Evolutionary conservation across 164 flowering plant genomes (phyloP), one percentile per base, ranked within the genome.

Genomic region (Litsea cubeba): DNA sequence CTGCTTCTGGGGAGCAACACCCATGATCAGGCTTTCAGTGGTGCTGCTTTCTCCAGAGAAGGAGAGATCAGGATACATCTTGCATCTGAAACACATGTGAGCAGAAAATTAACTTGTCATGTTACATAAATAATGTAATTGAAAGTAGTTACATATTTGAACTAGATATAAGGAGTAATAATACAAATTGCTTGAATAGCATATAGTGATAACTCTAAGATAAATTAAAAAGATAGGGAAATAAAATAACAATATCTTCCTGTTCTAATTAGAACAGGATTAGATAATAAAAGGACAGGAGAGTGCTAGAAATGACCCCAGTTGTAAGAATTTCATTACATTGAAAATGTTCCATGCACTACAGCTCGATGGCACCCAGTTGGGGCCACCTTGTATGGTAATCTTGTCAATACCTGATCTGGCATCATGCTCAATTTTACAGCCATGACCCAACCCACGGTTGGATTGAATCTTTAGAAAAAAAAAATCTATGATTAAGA

Each of bases 1-100:
- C 84, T 73, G 24, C 75, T 82, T 88, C 79, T 49, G 62, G 14
- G 92, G 84, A 0, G 88, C 85, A 60, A 86, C 81, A 1, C 89
- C 89, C 7, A 81, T 23, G 60, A 86, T 74, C 50, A 83, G 50
- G 40, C 85, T 77, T 77, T 78, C 83, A 25, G 82, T 72, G 76
- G 78, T 82, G 73, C 40, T 77, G 73, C 30, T 74, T 80, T 86
- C 88, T 7, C 35, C 79, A 65, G 86, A 40, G 77, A 70, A 77
- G 73, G 79, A 65, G 63, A 85, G 3, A 74, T 85, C 91, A 18
- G 91, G 87, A 78, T 77, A 85, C 87, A 79, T 86, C 72, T 74
- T 72, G 83, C 89, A 88, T n/a, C 91, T 88, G 82, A 83, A 74
- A 32, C 71, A 46, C n/a, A 12, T 57, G 3, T 18, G 23, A 60